phyloP scores from a whole-genome alignment of 2,329 filamentous ascomycete species.

The Bipolaris gigantea region DNA sequence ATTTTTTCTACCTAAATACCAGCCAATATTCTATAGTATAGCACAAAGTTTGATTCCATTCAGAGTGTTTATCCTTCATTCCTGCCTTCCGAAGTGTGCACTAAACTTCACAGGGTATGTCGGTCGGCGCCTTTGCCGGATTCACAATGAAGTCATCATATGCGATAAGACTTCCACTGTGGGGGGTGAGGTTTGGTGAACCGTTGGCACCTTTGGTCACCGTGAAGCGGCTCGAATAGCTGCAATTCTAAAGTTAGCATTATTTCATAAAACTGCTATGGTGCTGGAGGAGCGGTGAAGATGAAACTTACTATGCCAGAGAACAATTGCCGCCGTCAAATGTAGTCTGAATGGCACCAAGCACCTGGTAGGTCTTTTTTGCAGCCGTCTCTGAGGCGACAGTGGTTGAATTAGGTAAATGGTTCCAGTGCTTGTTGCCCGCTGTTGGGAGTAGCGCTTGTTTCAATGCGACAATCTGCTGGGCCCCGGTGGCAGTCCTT shows the following conservation, averaged over 20 bases:
- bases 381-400: slow-evolving; percentile 2
- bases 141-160: slow-evolving; percentile 6
- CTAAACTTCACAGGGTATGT: slow-evolving; percentile 2
- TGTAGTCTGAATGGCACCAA: slow-evolving; percentile 3
- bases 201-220: slow-evolving; percentile 2
- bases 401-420: slow-evolving; percentile 1
- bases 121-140: not conserved
- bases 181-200: slow-evolving; percentile 1
- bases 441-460: slow-evolving; percentile 1
- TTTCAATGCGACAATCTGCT: slow-evolving; percentile 7
- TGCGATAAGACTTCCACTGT: not conserved
- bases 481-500: not conserved
- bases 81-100: not conserved
- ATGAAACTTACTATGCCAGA: slow-evolving; percentile 6
- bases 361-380: slow-evolving; percentile 4
- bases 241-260: not conserved
- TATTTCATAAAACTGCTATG: not conserved
- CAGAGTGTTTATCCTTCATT: not conserved
- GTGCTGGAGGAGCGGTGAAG: not conserved
- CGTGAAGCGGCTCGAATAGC: slow-evolving; percentile 6
- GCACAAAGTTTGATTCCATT: not conserved
- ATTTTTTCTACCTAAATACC: not conserved
- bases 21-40: not conserved
- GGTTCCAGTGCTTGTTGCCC: slow-evolving; percentile 8
- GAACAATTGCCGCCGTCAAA: slow-evolving; percentile 9